These are phyloP conservation scores for Clavariopsis aquatica DNA, from an alignment of 495 filamentous ascomycete species.

Conservation along the genomic window DNA sequence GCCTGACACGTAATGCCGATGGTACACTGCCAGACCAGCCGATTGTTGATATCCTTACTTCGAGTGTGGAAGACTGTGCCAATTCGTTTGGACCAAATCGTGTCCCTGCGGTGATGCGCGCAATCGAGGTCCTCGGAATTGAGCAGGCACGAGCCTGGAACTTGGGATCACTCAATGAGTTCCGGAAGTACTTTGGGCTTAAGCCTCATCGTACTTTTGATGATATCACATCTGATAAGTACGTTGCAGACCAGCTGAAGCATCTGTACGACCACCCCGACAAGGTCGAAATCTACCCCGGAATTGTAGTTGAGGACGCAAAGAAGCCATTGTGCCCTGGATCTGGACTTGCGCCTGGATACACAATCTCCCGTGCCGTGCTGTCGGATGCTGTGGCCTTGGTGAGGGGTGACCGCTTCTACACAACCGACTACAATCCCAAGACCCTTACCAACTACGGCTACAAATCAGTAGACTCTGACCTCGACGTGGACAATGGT, in stretches of 20 bases:
- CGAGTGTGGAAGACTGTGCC: slow-evolving; percentile 53
- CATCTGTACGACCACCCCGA: slow-evolving; percentile 79
- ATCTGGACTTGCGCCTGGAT: slow-evolving; percentile 78
- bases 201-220: slow-evolving; percentile 75
- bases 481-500: slow-evolving; percentile 55
- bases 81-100: slow-evolving; percentile 69
- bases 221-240: slow-evolving; percentile 78
- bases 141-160: slow-evolving; percentile 83
- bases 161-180: slow-evolving; percentile 81
- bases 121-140: slow-evolving; percentile 83
- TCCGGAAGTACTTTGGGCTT: slow-evolving; percentile 77
- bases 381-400: slow-evolving; percentile 82
- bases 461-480: slow-evolving; percentile 54
- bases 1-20: slow-evolving; percentile 55
- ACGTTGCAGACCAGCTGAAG: slow-evolving; percentile 69
- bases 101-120: slow-evolving; percentile 70
- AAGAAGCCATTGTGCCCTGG: slow-evolving; percentile 74
- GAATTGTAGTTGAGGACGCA: slow-evolving; percentile 76
- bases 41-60: slow-evolving; percentile 60
- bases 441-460: slow-evolving; percentile 83
- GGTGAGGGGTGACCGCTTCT: slow-evolving; percentile 86
- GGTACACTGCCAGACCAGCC: slow-evolving; percentile 65
- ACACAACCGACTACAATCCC: slow-evolving; percentile 71
- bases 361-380: slow-evolving; percentile 79
- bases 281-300: slow-evolving; percentile 79